phyloP scores from a whole-genome alignment of 306 rosid species.

The Trifolium repens region DNA sequence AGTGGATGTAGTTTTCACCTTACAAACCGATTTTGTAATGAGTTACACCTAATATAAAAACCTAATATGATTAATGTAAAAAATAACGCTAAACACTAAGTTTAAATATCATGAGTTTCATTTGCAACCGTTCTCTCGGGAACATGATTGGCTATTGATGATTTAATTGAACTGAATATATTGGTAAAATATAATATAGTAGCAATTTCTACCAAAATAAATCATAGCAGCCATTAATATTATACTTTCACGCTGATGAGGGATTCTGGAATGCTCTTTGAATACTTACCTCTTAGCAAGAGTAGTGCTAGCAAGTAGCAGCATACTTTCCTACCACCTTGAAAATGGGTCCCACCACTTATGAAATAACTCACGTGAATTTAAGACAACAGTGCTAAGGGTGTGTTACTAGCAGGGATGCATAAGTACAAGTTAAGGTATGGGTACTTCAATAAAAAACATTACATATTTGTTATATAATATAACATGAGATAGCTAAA shows the following conservation, averaged over 20 bases:
- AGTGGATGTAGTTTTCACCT: no score
- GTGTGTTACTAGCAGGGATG: neutral
- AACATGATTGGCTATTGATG: slow-evolving; percentile 10
- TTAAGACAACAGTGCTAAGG: neutral
- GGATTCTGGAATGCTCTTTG: neutral
- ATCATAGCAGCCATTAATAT: neutral
- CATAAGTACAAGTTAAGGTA: no score
- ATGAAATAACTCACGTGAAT: neutral
- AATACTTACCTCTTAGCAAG: neutral
- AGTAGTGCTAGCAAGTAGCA: no score
- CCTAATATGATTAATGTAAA: no score
- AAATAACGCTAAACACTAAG: neutral
- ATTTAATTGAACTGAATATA: slow-evolving; percentile 26
- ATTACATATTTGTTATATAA: no score
- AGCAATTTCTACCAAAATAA: neutral
- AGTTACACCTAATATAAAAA: no score
- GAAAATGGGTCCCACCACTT: neutral
- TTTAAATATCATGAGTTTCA: slow-evolving; percentile 22
- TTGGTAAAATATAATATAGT: slow-evolving; percentile 10
- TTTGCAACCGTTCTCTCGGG: neutral
- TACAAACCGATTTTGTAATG: no score
- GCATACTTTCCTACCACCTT: neutral
- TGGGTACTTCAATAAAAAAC: no score
- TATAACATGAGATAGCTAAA: no score
- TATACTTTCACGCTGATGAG: slow-evolving; percentile 5